phyloP scores from a whole-genome alignment of 2,329 filamentous ascomycete genomes.

The Plenodomus biglobosus region DNA sequence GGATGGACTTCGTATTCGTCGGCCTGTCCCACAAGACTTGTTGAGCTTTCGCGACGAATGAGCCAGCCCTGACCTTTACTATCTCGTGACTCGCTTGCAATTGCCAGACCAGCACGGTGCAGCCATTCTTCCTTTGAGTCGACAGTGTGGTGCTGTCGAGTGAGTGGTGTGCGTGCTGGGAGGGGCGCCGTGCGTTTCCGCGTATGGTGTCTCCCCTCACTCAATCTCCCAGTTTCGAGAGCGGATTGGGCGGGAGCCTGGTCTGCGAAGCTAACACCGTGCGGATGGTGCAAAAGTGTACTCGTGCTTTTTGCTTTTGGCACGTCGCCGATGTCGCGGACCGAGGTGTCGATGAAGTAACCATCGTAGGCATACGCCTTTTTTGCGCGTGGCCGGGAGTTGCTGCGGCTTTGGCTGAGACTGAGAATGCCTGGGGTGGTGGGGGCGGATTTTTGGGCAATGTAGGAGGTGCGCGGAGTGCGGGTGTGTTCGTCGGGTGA shows the following conservation, averaged over 20 bases:
- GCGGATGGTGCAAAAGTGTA: slow-evolving; percentile 32
- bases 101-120: slow-evolving; percentile 58
- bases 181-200: slow-evolving; percentile 37
- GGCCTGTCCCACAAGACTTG: slow-evolving; percentile 51
- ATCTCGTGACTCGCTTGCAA: slow-evolving; percentile 60
- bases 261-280: slow-evolving; percentile 31
- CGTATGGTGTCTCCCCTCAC: slow-evolving; percentile 24
- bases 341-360: slow-evolving; percentile 34
- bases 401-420: slow-evolving; percentile 44
- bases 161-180: slow-evolving; percentile 27
- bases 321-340: slow-evolving; percentile 37
- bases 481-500: slow-evolving; percentile 32
- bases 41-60: slow-evolving; percentile 57
- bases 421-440: slow-evolving; percentile 53
- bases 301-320: slow-evolving; percentile 53
- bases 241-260: slow-evolving; percentile 1
- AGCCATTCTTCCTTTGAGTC: slow-evolving; percentile 57
- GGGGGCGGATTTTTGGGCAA: slow-evolving; percentile 52
- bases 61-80: slow-evolving; percentile 66
- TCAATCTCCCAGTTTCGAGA: background rate
- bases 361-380: slow-evolving; percentile 36
- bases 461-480: slow-evolving; percentile 48
- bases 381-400: slow-evolving; percentile 41
- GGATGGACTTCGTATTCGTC: slow-evolving; percentile 37
- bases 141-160: slow-evolving; percentile 36